Conservation (phyloP, 352 stramenopile genomes). For the Phytophthora tubulina region DNA sequence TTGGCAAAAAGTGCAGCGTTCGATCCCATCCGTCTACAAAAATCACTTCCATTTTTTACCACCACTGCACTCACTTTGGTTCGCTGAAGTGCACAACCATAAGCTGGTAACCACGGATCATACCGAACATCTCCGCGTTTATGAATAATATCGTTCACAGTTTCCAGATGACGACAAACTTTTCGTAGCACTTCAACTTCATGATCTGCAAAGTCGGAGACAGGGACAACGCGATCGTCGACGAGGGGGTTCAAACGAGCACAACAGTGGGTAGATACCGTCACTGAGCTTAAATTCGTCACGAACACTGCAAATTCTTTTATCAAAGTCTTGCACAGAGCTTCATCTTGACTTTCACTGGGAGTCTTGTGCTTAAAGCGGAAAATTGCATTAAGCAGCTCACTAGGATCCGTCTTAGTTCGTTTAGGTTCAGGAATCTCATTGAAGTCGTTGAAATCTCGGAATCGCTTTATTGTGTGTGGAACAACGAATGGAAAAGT, state of each 20-base stretch:
- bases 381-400: conserved; percentile 49
- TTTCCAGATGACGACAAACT: conserved; percentile 18
- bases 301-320: no score
- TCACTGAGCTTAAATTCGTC: no score
- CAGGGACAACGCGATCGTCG: conserved; percentile 39
- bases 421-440: no score
- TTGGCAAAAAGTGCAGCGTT: conserved; percentile 43
- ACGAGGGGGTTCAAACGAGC: conserved; percentile 14
- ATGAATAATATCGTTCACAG: background rate
- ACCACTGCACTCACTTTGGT: conserved; percentile 30
- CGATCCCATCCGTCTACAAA: conserved; percentile 57
- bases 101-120: conserved; percentile 57
- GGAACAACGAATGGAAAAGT: no score
- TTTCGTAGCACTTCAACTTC: conserved; percentile 38
- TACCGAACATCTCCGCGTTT: conserved; percentile 42
- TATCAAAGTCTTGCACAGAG: no score
- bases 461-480: no score
- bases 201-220: conserved; percentile 35
- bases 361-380: conserved; percentile 57
- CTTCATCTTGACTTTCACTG: conserved; percentile 39
- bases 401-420: no score
- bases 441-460: no score
- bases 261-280: no score
- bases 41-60: conserved; percentile 47
- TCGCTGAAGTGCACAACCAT: conserved; percentile 53